These are phyloP conservation scores for Aspergillus baeticus DNA, from an alignment of 495 filamentous ascomycete genomes.

Conservation along the genomic window DNA sequence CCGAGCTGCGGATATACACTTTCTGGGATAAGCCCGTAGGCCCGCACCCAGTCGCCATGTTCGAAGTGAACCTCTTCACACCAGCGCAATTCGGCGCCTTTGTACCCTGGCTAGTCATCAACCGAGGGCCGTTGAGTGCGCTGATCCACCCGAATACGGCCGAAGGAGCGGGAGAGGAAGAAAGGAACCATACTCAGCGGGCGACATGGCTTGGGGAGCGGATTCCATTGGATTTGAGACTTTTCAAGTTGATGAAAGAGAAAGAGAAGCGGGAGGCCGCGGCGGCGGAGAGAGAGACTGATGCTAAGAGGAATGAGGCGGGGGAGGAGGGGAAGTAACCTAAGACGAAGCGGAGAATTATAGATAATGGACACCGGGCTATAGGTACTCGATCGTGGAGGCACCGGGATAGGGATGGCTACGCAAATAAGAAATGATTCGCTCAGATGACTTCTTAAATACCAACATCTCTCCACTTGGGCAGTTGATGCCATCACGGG, in stretches of 20 bases:
- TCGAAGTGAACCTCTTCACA: constrained; percentile 86
- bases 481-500: too few relatives aligned
- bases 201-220: constrained; percentile 84
- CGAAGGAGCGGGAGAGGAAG: constrained; percentile 47
- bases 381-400: not conserved
- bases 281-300: constrained; percentile 12
- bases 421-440: not conserved
- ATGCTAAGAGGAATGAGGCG: not conserved
- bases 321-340: not conserved
- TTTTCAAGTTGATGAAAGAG: constrained; percentile 52
- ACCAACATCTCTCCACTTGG: too few relatives aligned
- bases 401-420: not conserved
- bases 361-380: constrained; percentile 1
- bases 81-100: constrained; percentile 89
- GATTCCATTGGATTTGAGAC: constrained; percentile 63
- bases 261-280: constrained; percentile 23
- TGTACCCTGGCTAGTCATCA: constrained; percentile 78
- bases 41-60: constrained; percentile 82
- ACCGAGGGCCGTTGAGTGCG: constrained; percentile 76
- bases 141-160: constrained; percentile 81
- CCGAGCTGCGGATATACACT: constrained; percentile 79
- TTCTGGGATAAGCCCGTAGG: constrained; percentile 77
- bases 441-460: not conserved
- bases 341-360: not conserved
- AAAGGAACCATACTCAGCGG: constrained; percentile 70